Percentiles rank a stretch among this genome's conserved stretches.
Conservation (phyloP, 2,329 filamentous ascomycete species). For the Ophiostoma himal-ulmi region DNA sequence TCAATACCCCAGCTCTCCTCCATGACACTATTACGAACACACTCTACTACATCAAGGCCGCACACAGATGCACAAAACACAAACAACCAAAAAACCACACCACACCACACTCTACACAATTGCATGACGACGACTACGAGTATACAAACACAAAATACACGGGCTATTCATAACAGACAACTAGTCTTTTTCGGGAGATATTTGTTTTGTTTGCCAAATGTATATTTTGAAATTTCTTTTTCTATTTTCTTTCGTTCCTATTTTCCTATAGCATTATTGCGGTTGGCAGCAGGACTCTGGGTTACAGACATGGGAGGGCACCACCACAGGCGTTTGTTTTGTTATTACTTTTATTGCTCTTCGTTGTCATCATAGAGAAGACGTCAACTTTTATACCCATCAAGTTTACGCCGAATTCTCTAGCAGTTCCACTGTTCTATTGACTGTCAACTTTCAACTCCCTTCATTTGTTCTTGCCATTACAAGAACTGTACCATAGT, state of each 20-base stretch:
- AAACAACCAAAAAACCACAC: background rate
- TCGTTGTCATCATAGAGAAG: background rate
- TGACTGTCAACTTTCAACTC: background rate
- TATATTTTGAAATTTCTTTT: background rate
- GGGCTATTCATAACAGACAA: background rate
- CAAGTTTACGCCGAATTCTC: background rate
- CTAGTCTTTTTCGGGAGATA: background rate
- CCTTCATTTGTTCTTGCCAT: background rate
- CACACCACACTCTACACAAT: background rate
- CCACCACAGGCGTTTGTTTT: constrained; percentile 8
- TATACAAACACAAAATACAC: background rate
- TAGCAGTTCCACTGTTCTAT: background rate
- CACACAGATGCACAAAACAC: background rate
- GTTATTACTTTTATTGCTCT: background rate
- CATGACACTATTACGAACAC: background rate
- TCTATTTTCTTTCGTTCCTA: background rate
- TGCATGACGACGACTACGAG: constrained; percentile 8
- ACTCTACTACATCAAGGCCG: background rate
- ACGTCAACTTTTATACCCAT: constrained; percentile 2
- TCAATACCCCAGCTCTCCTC: constrained; percentile 7
- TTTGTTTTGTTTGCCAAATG: background rate
- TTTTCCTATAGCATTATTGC: background rate
- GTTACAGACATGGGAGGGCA: constrained; percentile 1
- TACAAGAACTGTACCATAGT: constrained; percentile 4
- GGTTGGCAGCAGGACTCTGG: constrained; percentile 1